These are phyloP conservation scores for Entamoeba moshkovskii DNA, from an alignment of 208 protist species.

Conservation along the genomic window DNA sequence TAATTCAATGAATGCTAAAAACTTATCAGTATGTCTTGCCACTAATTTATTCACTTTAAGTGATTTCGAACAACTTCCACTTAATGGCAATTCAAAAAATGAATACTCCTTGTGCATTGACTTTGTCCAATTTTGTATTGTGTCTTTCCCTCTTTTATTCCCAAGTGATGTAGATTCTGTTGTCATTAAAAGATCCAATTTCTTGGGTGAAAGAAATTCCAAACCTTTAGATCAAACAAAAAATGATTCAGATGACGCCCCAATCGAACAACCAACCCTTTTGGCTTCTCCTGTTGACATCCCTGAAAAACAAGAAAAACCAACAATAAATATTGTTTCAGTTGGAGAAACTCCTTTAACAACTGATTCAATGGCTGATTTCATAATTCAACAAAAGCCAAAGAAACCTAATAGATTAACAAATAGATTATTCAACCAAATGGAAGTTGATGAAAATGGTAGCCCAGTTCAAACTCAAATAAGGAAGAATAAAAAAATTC, in stretches of 20 bases:
- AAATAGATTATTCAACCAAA: too few species aligned
- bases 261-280: background rate
- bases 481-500: too few species aligned
- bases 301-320: background rate
- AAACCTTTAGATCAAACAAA: too few species aligned
- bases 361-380: background rate
- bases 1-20: background rate
- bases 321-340: background rate
- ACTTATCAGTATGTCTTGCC: background rate
- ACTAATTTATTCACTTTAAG: background rate
- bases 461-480: too few species aligned
- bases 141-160: background rate
- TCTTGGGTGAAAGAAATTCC: too few species aligned
- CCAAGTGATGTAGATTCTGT: background rate
- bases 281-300: background rate
- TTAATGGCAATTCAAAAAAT: background rate
- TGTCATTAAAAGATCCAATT: background rate
- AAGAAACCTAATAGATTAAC: too few species aligned
- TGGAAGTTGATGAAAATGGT: too few species aligned
- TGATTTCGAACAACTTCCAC: background rate
- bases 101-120: background rate
- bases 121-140: background rate
- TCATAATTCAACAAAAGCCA: too few species aligned
- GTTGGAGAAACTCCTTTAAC: background rate
- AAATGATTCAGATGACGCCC: background rate